Percentiles rank a stretch among this genome's conserved stretches.
Conservation (phyloP, 306 rosid genomes). For the Cicer chorassanicum region DNA sequence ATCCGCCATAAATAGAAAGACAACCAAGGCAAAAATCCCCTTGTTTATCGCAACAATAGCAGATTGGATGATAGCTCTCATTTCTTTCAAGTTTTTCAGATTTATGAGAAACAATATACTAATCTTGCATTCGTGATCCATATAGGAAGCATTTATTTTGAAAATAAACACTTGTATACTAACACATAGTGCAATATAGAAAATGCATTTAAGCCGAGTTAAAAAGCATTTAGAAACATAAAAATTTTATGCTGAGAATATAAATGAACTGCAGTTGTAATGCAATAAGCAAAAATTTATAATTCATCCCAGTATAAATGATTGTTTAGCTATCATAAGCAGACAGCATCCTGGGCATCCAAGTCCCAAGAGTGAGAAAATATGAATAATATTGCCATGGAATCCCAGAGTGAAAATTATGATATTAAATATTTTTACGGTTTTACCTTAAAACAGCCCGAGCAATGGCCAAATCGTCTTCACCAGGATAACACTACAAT, state of each 20-base stretch:
- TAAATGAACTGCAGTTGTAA: neutral
- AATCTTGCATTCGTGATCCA: neutral
- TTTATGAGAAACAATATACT: neutral
- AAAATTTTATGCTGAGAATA: neutral
- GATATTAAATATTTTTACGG: conserved; percentile 40
- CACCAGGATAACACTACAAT: conserved; percentile 90
- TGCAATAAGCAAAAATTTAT: neutral
- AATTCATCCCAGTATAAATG: neutral
- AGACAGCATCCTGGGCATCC: neutral
- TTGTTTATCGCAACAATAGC: neutral
- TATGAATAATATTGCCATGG: neutral
- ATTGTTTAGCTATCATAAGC: conserved; percentile 17
- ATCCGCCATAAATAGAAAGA: neutral
- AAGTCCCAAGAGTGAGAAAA: neutral
- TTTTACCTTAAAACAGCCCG: conserved; percentile 86
- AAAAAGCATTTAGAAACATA: neutral
- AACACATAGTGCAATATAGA: conserved; percentile 4
- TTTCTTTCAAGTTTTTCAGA: neutral
- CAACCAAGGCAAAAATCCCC: neutral
- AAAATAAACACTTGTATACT: neutral
- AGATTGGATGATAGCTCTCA: no score
- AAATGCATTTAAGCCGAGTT: neutral
- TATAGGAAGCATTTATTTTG: neutral
- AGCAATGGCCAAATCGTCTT: conserved; percentile 93
- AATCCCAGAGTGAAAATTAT: conserved; percentile 17